A percentile compares a stretch with the other conserved stretches of the same genome.
phyloP scores from a whole-genome alignment of 108 stramenopile genomes.

The Nitzschia sp. region DNA sequence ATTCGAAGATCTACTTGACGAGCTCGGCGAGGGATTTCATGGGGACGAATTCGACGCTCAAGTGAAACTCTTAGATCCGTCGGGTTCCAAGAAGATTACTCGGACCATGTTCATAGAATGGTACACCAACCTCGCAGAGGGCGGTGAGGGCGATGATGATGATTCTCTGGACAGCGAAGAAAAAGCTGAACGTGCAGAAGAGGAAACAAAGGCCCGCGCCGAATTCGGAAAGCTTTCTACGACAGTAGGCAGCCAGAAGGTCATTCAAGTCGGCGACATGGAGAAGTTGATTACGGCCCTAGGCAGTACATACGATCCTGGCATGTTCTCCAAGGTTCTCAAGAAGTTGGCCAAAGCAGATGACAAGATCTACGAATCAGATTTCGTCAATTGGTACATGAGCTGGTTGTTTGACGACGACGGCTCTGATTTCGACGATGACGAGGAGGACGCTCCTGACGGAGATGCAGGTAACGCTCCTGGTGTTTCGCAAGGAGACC shows the following conservation, averaged over 20 bases:
- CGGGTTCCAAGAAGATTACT: constrained; percentile 45
- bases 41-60: constrained; percentile 81
- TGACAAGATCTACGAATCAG: constrained; percentile 37
- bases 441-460: constrained; percentile 45
- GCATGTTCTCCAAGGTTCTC: constrained; percentile 71
- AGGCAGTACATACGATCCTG: constrained; percentile 89
- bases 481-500: constrained; percentile 23
- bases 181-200: constrained; percentile 63
- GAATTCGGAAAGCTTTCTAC: constrained; percentile 39
- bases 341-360: constrained; percentile 48
- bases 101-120: constrained; percentile 62
- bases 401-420: constrained; percentile 85
- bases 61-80: constrained; percentile 55
- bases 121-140: constrained; percentile 61
- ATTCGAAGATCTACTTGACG: constrained; percentile 70
- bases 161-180: constrained; percentile 55
- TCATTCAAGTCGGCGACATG: constrained; percentile 55
- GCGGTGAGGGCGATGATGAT: constrained; percentile 38
- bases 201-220: constrained; percentile 52
- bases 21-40: constrained; percentile 84
- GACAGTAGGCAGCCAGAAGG: constrained; percentile 20
- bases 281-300: constrained; percentile 70
- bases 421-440: constrained; percentile 34
- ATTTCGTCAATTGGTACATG: constrained; percentile 83
- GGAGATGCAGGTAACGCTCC: constrained; percentile 28